Conservation (phyloP, 75 land plant species). For the Cryptomeria japonica region DNA sequence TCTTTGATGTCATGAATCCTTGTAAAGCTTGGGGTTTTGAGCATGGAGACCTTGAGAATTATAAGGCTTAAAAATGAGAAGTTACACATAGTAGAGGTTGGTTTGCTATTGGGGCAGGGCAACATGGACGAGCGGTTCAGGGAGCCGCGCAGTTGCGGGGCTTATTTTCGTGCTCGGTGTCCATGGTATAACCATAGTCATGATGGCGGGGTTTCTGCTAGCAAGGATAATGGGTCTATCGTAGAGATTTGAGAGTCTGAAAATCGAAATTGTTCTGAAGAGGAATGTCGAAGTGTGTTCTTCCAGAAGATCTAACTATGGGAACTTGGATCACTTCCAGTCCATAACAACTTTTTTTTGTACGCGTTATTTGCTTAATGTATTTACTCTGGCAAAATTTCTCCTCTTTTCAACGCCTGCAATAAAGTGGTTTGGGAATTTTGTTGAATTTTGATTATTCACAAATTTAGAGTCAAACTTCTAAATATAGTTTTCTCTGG, state of each 20-base stretch:
- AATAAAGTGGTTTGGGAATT: neutral
- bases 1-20: neutral
- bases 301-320: neutral
- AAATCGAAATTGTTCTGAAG: neutral
- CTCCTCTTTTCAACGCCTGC: too few relatives aligned
- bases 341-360: constrained; percentile 53
- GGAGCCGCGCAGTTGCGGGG: neutral
- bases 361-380: constrained; percentile 51
- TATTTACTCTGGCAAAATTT: neutral
- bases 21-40: neutral
- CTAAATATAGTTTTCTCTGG: too few relatives aligned
- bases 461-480: too few relatives aligned
- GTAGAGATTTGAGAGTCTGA: neutral
- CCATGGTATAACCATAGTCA: neutral
- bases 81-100: neutral
- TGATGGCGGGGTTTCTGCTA: neutral
- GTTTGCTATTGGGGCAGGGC: neutral
- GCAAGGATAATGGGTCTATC: neutral
- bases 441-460: neutral
- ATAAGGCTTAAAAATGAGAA: neutral
- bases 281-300: neutral
- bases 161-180: neutral
- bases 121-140: neutral
- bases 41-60: neutral
- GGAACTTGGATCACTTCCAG: constrained; percentile 70